Evolutionary conservation across 495 filamentous ascomycete genomes (phyloP), one percentile per base, ranked within the genome.

Genomic region (Penicillium lagena): DNA sequence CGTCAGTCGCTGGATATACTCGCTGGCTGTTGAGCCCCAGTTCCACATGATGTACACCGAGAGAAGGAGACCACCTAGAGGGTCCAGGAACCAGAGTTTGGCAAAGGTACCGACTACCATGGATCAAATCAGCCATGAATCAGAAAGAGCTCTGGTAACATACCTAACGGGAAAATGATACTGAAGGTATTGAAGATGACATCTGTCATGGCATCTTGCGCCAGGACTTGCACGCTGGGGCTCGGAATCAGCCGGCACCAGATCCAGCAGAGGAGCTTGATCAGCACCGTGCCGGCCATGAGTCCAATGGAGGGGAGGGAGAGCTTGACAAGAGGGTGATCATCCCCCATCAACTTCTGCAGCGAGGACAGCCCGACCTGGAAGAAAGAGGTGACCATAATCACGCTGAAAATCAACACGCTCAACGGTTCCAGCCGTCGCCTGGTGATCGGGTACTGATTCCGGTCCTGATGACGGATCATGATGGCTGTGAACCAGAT

Each of bases 171-270:
- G 51, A 81, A 58, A 49, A 86, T 78, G 50, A 96, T 95, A 46
- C 85, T 89, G 55, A 94, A 93, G 10, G 77, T 83, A 58, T 95
- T 96, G 78, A 96, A 96, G 10, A 96, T 75, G 9, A 96, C 86
- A 57, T 85, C 74, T 0, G 82, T 86, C 65, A 85, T 73, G 10
- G 77, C 75, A 46, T 80, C 76, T 50, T 82, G 71, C 3, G 84
- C 87, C 31, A 96, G 63, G 1, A 90, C 89, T 61, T 94, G 90
- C 1, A 95, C 89, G 46, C 82, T 87, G 8, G 85, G 89, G 56
- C 95, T 95, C 31, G 84, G 87, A 44, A 96, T 85, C 11, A 90
- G 63, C 3, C 89, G 87, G 60, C 90, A 95, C 85, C 86, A 96
- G 27, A 95, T 58, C 86, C 88, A 96, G 64, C 85, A 89, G n/a